Conservation (phyloP, 1,139 yeast species). For the Saccharomycopsis phalli region DNA sequence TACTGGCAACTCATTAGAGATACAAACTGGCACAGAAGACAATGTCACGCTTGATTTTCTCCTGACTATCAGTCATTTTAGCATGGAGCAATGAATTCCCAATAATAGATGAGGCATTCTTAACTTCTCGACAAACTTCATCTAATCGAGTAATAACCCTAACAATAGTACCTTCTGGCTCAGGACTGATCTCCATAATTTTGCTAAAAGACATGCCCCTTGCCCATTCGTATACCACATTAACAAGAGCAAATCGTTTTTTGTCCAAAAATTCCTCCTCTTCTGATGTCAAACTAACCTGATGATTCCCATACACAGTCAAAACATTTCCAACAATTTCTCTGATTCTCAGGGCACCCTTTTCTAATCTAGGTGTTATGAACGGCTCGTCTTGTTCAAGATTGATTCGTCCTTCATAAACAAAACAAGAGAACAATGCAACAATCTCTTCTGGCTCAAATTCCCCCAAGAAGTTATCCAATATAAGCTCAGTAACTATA, state of each 20-base stretch:
- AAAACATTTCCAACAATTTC: slow-evolving; percentile 62
- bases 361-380: slow-evolving; percentile 76
- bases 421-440: slow-evolving; percentile 83
- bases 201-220: slow-evolving; percentile 87
- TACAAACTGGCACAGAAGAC: slow-evolving; percentile 95
- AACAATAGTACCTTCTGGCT: slow-evolving; percentile 97
- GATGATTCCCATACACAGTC: slow-evolving; percentile 54
- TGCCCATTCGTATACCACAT: slow-evolving; percentile 98
- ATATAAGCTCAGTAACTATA: slow-evolving; percentile 75
- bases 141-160: slow-evolving; percentile 90
- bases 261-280: slow-evolving; percentile 79
- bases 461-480: slow-evolving; percentile 87
- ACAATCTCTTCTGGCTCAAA: slow-evolving; percentile 95
- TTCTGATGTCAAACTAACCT: slow-evolving; percentile 70
- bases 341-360: slow-evolving; percentile 62
- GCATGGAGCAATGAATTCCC: slow-evolving; percentile 85
- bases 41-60: slow-evolving; percentile 88
- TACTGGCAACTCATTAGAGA: slow-evolving; percentile 38
- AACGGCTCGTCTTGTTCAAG: slow-evolving; percentile 46
- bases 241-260: slow-evolving; percentile 81
- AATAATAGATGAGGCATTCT: slow-evolving; percentile 86
- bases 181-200: slow-evolving; percentile 79
- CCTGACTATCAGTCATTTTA: slow-evolving; percentile 90
- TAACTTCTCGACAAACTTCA: slow-evolving; percentile 91
- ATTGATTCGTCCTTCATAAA: slow-evolving; percentile 65